These are phyloP conservation scores for Austroboletus eburneus DNA, from an alignment of 768 basidiomycete genomes.

Conservation along the genomic window DNA sequence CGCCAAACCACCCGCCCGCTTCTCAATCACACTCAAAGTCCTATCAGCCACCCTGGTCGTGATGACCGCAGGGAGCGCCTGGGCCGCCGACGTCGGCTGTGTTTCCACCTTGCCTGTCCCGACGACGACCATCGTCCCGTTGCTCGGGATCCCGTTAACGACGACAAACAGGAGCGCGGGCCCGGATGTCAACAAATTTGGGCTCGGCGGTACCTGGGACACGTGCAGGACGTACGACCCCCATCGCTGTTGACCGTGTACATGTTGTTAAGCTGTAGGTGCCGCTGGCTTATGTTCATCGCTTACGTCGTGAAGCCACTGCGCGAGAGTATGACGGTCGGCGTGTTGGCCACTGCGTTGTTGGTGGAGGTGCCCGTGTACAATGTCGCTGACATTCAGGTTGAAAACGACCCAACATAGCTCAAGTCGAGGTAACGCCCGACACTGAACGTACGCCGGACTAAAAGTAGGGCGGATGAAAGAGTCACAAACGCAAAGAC, in stretches of 20 bases:
- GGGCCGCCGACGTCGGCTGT: constrained; percentile 66
- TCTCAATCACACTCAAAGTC: too few species aligned
- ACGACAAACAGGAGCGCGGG: constrained; percentile 82
- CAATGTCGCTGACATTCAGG: constrained; percentile 61
- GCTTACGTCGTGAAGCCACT: constrained; percentile 83
- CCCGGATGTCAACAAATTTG: constrained; percentile 87
- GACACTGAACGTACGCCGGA: constrained; percentile 73
- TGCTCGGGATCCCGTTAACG: constrained; percentile 80
- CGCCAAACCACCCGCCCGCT: too few species aligned
- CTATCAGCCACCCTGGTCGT: too few species aligned
- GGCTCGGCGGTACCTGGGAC: constrained; percentile 76
- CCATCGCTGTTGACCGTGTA: constrained; percentile 77
- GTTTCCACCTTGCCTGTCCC: constrained; percentile 74
- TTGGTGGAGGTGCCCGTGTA: constrained; percentile 66
- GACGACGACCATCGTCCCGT: constrained; percentile 70
- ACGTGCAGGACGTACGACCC: constrained; percentile 78
- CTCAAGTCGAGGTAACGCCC: constrained; percentile 54
- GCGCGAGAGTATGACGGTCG: constrained; percentile 78
- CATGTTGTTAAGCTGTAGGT: constrained; percentile 78
- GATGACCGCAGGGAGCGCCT: too few species aligned
- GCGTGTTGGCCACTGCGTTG: constrained; percentile 66
- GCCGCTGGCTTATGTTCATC: constrained; percentile 90
- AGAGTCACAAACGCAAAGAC: constrained; percentile 43
- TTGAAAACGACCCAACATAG: constrained; percentile 86
- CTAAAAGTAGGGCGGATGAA: constrained; percentile 89